A percentile compares a stretch with the other conserved stretches of the same genome.
Evolutionary conservation across 257 asterid species (phyloP).

Genomic region (Jacaranda copaia): DNA sequence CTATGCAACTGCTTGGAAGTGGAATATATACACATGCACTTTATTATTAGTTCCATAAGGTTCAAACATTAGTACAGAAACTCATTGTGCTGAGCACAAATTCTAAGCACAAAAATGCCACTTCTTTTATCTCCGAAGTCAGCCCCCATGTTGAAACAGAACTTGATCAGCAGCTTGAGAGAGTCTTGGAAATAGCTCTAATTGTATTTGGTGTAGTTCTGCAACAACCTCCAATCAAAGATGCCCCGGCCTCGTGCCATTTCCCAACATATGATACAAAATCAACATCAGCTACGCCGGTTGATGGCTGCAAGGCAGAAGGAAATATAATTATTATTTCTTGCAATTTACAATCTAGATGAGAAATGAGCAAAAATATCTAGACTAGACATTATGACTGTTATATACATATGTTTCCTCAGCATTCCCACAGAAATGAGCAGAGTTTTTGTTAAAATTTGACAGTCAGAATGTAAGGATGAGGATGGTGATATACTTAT

Average conservation of each 20-base stretch:
- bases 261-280: constrained; percentile 75
- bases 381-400: too few relatives aligned
- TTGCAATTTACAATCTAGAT: background rate
- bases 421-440: background rate
- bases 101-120: background rate
- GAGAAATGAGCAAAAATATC: too few relatives aligned
- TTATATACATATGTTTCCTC: background rate
- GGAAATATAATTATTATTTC: background rate
- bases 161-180: constrained; percentile 37
- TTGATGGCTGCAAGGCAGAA: constrained; percentile 50
- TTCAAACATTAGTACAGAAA: constrained; percentile 20
- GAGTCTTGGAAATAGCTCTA: constrained; percentile 65
- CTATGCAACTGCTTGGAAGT: background rate
- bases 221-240: constrained; percentile 88
- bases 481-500: too few relatives aligned
- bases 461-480: too few relatives aligned
- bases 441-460: too few relatives aligned
- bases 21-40: background rate
- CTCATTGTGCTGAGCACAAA: background rate
- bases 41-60: constrained; percentile 20
- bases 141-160: background rate
- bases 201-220: constrained; percentile 83
- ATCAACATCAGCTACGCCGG: constrained; percentile 59
- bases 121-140: background rate
- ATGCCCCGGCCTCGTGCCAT: constrained; percentile 87